Evolutionary conservation across 2,329 filamentous ascomycete species (phyloP).

Genomic region (Curvularia sp.): DNA sequence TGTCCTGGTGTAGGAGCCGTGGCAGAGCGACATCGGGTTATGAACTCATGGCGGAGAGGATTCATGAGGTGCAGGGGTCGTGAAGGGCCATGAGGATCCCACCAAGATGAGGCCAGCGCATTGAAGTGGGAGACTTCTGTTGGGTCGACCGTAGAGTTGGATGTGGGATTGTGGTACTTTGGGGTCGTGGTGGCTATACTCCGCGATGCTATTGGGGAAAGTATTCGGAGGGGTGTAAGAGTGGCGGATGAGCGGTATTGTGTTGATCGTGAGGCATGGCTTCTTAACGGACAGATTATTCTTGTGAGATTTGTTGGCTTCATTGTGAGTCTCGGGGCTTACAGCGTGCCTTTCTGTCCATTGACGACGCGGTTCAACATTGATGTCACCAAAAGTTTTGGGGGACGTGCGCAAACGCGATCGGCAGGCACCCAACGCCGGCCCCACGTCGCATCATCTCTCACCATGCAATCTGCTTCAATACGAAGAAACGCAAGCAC

Average conservation of each 20-base stretch:
- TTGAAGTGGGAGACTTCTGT: conserved; percentile 95
- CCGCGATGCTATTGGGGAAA: conserved; percentile 18
- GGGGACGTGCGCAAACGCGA: conserved; percentile 8
- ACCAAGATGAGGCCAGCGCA: conserved; percentile 91
- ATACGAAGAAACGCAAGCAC: no score
- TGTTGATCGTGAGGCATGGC: not conserved
- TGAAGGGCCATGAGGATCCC: conserved; percentile 93
- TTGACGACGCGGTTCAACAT: conserved; percentile 5
- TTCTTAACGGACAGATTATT: conserved; percentile 21
- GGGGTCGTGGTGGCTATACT: conserved; percentile 26
- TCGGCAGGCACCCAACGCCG: not conserved
- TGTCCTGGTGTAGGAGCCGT: conserved; percentile 43
- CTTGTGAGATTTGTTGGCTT: conserved; percentile 14
- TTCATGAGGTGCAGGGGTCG: conserved; percentile 97
- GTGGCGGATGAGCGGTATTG: not conserved
- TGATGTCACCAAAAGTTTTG: conserved; percentile 26
- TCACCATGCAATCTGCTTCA: no score
- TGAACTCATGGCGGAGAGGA: conserved; percentile 92
- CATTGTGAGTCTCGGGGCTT: conserved; percentile 15
- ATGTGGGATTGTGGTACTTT: conserved; percentile 24
- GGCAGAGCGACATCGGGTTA: conserved; percentile 69
- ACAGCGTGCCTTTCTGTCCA: not conserved
- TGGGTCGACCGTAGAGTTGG: conserved; percentile 67
- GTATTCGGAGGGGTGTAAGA: conserved; percentile 1
- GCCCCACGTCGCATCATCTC: not conserved